Conservation (phyloP, 306 rosid species). For the Quercus agrifolia region DNA sequence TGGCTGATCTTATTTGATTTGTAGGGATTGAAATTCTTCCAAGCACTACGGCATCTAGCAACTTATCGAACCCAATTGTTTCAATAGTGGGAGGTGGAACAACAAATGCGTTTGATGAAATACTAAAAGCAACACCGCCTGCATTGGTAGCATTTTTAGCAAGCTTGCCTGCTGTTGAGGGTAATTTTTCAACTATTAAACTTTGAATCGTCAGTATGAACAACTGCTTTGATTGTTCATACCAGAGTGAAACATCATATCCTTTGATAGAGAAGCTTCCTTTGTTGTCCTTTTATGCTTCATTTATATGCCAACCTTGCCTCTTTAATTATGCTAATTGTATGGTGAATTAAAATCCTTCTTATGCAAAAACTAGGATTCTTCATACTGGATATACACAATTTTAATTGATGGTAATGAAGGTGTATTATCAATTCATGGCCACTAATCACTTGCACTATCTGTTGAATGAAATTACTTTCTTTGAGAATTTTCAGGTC, state of each 20-base stretch:
- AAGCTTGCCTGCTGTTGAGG: constrained; percentile 85
- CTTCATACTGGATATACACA: not conserved
- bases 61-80: constrained; percentile 33
- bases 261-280: constrained; percentile 2
- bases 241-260: not conserved
- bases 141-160: constrained; percentile 77
- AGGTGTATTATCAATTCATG: not conserved
- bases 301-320: not conserved
- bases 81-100: constrained; percentile 46
- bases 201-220: not conserved
- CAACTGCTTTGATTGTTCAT: not conserved
- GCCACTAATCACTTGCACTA: not conserved
- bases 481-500: constrained; percentile 59
- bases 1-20: not conserved
- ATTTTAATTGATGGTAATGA: not conserved
- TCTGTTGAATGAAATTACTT: constrained; percentile 14
- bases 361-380: not conserved
- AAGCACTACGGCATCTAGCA: constrained; percentile 20
- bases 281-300: not conserved
- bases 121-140: constrained; percentile 83
- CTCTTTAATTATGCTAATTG: too few species aligned
- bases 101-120: constrained; percentile 73
- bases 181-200: constrained; percentile 35
- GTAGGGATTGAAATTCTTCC: constrained; percentile 33
- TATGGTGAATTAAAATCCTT: too few species aligned